phyloP scores from a whole-genome alignment of 768 basidiomycete species.

The Suillus fuscotomentosus region DNA sequence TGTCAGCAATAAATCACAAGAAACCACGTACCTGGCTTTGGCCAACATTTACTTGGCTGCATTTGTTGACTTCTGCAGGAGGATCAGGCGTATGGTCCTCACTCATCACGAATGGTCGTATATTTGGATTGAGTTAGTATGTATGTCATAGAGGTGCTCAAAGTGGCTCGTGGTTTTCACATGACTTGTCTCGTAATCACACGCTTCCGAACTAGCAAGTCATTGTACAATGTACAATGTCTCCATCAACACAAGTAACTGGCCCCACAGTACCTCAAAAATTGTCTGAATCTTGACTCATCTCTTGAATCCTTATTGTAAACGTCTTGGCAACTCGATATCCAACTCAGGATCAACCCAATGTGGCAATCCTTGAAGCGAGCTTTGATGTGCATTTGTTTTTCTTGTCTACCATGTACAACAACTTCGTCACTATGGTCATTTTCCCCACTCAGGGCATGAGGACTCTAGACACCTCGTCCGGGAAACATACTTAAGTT shows the following conservation, averaged over 20 bases:
- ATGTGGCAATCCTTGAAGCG: not conserved
- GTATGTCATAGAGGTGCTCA: too few relatives aligned
- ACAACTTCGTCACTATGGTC: not conserved
- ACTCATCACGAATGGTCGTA: too few relatives aligned
- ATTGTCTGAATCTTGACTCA: not conserved
- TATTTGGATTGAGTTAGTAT: too few relatives aligned
- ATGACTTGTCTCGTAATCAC: too few relatives aligned
- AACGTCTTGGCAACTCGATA: not conserved
- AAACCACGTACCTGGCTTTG: not conserved
- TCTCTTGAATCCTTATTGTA: not conserved
- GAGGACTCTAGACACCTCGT: not conserved
- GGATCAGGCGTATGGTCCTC: too few relatives aligned
- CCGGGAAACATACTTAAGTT: not conserved
- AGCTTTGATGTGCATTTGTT: not conserved
- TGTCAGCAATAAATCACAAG: not conserved
- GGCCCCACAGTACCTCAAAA: not conserved
- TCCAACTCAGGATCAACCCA: not conserved
- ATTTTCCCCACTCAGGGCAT: not conserved
- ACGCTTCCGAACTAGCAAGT: too few relatives aligned
- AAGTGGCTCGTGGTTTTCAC: too few relatives aligned
- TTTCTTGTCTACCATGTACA: not conserved
- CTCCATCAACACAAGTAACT: not conserved
- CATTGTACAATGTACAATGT: not conserved
- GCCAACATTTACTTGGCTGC: too few relatives aligned
- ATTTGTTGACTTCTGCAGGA: too few relatives aligned